Conservation (phyloP, 2,329 filamentous ascomycete genomes). For the Tolypocladium endophyticum region DNA sequence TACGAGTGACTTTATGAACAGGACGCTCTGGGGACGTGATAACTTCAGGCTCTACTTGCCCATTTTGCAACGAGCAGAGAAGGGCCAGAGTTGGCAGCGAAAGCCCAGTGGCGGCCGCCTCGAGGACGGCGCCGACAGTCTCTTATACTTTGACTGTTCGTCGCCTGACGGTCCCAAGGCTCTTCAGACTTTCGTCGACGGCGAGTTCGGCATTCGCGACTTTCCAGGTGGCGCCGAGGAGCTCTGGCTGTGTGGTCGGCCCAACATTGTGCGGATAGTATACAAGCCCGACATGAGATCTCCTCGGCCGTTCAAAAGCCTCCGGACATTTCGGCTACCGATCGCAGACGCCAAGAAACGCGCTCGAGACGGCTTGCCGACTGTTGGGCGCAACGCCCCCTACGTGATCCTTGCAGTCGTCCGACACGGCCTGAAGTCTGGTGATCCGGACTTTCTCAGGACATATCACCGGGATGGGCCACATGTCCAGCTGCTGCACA, state of each 20-base stretch:
- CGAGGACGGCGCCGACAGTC: not conserved
- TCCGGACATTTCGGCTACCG: not conserved
- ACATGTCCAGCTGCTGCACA: not conserved
- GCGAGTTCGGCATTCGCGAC: not conserved
- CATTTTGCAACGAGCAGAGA: not conserved
- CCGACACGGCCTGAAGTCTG: not conserved
- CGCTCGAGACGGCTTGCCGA: not conserved
- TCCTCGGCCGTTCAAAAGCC: not conserved
- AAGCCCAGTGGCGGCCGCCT: not conserved
- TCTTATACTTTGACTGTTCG: not conserved
- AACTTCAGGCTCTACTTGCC: not conserved
- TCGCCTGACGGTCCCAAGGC: not conserved
- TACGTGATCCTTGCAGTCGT: not conserved
- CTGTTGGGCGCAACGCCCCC: not conserved
- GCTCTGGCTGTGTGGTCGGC: not conserved
- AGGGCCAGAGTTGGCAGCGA: not conserved
- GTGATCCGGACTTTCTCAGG: not conserved
- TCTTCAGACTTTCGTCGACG: not conserved
- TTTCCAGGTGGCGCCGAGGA: not conserved
- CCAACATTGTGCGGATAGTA: not conserved
- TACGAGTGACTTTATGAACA: not conserved
- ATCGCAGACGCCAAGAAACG: not conserved
- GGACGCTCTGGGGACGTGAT: not conserved
- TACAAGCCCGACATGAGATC: not conserved
- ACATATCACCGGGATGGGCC: not conserved